phyloP scores from a whole-genome alignment of 768 basidiomycete species.

The Amanita muscaria region DNA sequence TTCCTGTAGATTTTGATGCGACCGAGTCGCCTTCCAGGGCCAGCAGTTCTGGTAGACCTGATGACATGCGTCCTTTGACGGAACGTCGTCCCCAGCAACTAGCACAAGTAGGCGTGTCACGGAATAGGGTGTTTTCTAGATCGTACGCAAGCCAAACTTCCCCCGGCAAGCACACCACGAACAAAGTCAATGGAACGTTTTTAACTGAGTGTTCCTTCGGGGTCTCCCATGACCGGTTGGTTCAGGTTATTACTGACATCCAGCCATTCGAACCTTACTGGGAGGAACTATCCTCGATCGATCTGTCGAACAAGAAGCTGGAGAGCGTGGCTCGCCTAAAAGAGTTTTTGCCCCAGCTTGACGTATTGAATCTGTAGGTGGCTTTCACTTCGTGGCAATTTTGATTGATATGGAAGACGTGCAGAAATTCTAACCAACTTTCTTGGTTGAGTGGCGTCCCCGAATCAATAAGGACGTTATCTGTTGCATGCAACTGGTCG shows the following conservation, averaged over 20 bases:
- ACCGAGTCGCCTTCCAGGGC: conserved; percentile 50
- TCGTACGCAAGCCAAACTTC: conserved; percentile 31
- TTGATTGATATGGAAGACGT: conserved; percentile 8
- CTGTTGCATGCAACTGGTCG: conserved; percentile 68
- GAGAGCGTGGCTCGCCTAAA: conserved; percentile 79
- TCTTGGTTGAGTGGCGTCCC: conserved; percentile 79
- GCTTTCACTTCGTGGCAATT: background rate
- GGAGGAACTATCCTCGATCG: conserved; percentile 71
- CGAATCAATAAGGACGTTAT: conserved; percentile 61
- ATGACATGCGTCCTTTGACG: conserved; percentile 39
- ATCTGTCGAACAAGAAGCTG: conserved; percentile 62
- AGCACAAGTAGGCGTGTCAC: conserved; percentile 19
- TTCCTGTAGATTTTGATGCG: conserved; percentile 29
- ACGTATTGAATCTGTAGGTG: conserved; percentile 65
- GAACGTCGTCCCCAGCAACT: conserved; percentile 28
- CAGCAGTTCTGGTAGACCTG: conserved; percentile 35
- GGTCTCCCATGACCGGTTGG: conserved; percentile 84
- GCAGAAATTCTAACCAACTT: conserved; percentile 65
- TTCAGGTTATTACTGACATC: conserved; percentile 89
- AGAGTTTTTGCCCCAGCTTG: conserved; percentile 82
- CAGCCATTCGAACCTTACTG: conserved; percentile 93
- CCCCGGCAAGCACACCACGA: conserved; percentile 21
- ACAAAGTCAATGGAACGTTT: conserved; percentile 42
- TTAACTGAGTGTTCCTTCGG: conserved; percentile 96
- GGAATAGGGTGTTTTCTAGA: conserved; percentile 36